These are phyloP conservation scores for Epichloe glyceriae DNA, from an alignment of 2,329 filamentous ascomycete species.

Conservation along the genomic window DNA sequence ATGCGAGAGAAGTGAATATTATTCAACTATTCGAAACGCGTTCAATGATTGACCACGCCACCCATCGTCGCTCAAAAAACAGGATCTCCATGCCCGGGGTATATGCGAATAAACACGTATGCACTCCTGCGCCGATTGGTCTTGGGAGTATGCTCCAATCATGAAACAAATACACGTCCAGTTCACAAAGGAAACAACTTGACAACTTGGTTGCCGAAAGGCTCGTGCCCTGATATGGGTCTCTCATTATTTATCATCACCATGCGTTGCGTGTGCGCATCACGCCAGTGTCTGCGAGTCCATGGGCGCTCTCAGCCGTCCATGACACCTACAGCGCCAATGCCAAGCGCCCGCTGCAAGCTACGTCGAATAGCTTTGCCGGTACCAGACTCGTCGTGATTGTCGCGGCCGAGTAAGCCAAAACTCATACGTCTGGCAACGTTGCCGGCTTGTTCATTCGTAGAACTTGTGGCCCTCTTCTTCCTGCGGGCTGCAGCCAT, in stretches of 20 bases:
- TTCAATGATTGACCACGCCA: background rate
- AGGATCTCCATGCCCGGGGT: constrained; percentile 2
- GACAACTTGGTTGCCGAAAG: background rate
- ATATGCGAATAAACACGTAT: background rate
- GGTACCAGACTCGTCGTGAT: constrained; percentile 18
- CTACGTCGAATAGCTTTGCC: constrained; percentile 32
- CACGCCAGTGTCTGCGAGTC: background rate
- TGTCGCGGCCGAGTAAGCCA: constrained; percentile 31
- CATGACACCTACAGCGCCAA: constrained; percentile 15
- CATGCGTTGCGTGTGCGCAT: background rate
- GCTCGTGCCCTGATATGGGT: background rate
- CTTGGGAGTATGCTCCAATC: constrained; percentile 1
- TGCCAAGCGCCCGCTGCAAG: constrained; percentile 31
- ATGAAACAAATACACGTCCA: background rate
- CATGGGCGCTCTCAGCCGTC: background rate
- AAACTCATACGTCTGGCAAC: constrained; percentile 33
- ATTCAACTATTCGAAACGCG: background rate
- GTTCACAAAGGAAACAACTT: background rate
- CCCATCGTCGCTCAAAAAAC: background rate
- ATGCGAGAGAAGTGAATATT: background rate
- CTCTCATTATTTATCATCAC: background rate
- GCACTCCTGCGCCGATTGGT: constrained; percentile 1
- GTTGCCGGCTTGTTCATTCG: constrained; percentile 15
- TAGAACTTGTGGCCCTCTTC: constrained; percentile 18
- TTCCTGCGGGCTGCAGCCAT: constrained; percentile 26